Evolutionary conservation across 2,329 filamentous ascomycete species (phyloP), one percentile per base, ranked within the genome.

Genomic region (Blastomyces percursus): DNA sequence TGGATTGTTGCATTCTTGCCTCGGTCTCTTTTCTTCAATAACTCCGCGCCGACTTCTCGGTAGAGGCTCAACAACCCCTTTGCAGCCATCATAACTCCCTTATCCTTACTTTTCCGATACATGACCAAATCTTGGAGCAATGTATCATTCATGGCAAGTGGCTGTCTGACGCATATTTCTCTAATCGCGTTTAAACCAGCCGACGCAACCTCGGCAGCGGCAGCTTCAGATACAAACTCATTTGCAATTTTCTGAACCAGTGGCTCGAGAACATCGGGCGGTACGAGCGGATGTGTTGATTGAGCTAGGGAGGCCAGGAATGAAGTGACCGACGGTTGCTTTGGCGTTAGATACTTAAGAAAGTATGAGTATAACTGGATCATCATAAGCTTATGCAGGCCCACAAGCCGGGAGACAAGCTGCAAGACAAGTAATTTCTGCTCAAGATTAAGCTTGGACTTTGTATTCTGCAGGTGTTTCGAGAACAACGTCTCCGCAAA

Each of bases 31-130:
- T 91, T 95, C 76, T 88, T 88, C 64, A 99, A 79, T 78, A 97
- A 84, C 67, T 96, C 90, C 0, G 94, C 90, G 44, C 88, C 91
- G 16, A 96, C 89, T 71, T 97, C 92, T 68, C 94, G 83, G 79
- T 96, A 99, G 6, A 99, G 81, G 30, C 90, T 91, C 51, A 99
- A 80, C 7, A 99, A 80, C 66, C 94, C 93, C 74, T 94, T 93
- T 16, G 93, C 91, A 8, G 94, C 94, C 94, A 99, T 97, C 84
- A 96, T 92, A n/a, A 94, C 90, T 64, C 93, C 92, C 80, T 97
- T 99, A 72, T 99, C 94, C 73, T 99, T 99, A 72, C 90, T 96
- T 80, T 95, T 96, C 64, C 90, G 85, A 77, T 99, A 97, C 79
- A 94, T 89, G 11, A 97, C 91, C 60, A 99, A 78, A 79, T 99